Conservation (phyloP, 306 rosid genomes). For the Myrica gale region DNA sequence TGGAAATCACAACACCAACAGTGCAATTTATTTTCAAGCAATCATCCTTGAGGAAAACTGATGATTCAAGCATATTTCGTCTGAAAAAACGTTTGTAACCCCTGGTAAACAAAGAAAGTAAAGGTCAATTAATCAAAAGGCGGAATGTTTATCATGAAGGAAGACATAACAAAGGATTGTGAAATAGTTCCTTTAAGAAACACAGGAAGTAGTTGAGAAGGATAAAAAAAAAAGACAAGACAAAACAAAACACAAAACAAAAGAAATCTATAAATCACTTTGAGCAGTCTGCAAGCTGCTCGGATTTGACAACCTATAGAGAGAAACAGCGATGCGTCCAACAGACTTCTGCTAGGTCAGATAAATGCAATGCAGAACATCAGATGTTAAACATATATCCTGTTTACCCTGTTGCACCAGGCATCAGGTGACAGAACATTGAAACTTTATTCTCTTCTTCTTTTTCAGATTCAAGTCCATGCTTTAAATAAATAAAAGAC, state of each 20-base stretch:
- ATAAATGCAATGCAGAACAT: neutral
- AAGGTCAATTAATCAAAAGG: neutral
- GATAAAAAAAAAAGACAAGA: neutral
- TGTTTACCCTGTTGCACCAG: neutral
- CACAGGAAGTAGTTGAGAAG: neutral
- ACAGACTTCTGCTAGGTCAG: neutral
- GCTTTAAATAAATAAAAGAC: neutral
- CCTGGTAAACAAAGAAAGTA: conserved; percentile 44
- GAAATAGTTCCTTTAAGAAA: neutral
- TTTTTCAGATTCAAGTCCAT: neutral
- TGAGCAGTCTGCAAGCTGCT: neutral
- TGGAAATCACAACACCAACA: conserved; percentile 93
- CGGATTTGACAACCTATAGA: neutral
- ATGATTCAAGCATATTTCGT: conserved; percentile 77
- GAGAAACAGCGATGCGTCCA: neutral
- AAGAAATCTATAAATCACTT: neutral
- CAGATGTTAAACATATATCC: neutral
- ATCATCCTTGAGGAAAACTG: conserved; percentile 83
- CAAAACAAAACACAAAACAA: neutral
- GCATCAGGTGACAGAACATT: neutral
- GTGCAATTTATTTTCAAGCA: conserved; percentile 97
- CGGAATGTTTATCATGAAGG: neutral
- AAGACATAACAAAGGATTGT: neutral
- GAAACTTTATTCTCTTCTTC: neutral
- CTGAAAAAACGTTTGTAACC: conserved; percentile 92